Base-by-base conservation (phyloP, 1,284 basidiomycete genomes). In the Cutaneotrichosporon cutaneum region DNA sequence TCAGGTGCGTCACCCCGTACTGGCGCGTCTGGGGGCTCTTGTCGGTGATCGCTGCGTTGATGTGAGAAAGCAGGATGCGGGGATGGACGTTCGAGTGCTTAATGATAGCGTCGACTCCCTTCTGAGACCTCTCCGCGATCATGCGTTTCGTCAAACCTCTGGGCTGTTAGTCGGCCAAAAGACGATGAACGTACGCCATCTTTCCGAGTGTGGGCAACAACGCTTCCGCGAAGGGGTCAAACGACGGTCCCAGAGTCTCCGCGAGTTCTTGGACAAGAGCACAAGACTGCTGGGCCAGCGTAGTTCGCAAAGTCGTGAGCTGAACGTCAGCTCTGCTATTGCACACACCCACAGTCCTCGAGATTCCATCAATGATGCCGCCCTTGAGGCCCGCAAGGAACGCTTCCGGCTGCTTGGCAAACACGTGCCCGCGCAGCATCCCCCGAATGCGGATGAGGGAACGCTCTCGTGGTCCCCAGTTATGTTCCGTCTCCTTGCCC, bases 401-500 rank as follows among this genome's bases (percentile, higher is more conserved):
- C 2, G 85, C 81, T 2, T 92, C 89, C 2, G 83, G 77, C 71
- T 88, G 93, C 60, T 89, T 86, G 30, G 82, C 76, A 70, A 91
- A 87, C 1, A 89, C 88, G 52, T 89, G 88, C 30, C 90, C 92
- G 68, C 88, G 90, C 64, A 99, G 79, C 90, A 99, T 94, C 7
- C 95, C 94, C 54, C 96, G 85, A 11, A 99, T 87, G 18, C 87
- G 85, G 53, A 87, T 82, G 62, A 97, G 83, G 14, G 88, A 84
- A 64, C 85, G 86, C 67, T 99, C 95, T 65, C 95, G 85, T 26
- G 83, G 81, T 47, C 86, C 84, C 95, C 95, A 99, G 73, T 99
- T 99, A 70, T 95, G 91, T 74, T 99, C 95, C 0, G 90, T 92
- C 81, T 99, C 96, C 80, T 88, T 96, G 18, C 93, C 94, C 87